Base-by-base conservation (phyloP, 192 early-diverging fungal genomes). In the Irineochytrium annulatum region DNA sequence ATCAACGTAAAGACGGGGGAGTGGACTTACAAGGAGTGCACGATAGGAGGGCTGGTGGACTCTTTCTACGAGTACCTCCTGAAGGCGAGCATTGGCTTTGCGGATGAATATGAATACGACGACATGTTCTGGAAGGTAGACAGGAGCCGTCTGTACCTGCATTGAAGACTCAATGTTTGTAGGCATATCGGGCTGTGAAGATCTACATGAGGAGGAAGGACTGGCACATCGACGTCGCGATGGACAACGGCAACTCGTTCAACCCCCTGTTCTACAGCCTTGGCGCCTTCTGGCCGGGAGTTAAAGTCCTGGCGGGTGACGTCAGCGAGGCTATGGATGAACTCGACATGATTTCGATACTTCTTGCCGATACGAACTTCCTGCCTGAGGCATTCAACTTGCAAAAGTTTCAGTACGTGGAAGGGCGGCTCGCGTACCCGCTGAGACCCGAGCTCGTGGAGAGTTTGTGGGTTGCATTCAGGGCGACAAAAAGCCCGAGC, bases 381-480 rank as follows among this genome's bases (percentile, higher is more conserved):
- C 71, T 60, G 43, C 77, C 30, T 73, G 83, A 69, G 73, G 76
- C 30, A 26, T 3, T 58, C n/a, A 33, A 34, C 34, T 31, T 61
- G 41, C 34, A 48, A 30, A 28, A 39, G 0, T 31, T 43, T 3
- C 1, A 39, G 28, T 3, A 43, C 17, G 26, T 44, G 14, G 32
- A 32, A 32, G 67, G 34, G 2, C 37, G 60, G 8, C n/a, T 2
- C 24, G 27, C 34, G 56, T 95, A 95, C 59, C 88, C 89, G 2
- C 68, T 93, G 33, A 75, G 92, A 0, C 92, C 92, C 14, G 92
- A 95, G 57, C 93, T 92, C 74, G 72, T 91, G 1, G 92, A 95
- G 66, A 64, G 60, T 30, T 26, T 59, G 30, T 67, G 54, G 51
- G 32, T 53, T 13, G 30, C 65, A 28, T 67, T 67, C 52, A 44